Conservation (phyloP, 805 yeast genomes). For the Metschnikowia matae region DNA sequence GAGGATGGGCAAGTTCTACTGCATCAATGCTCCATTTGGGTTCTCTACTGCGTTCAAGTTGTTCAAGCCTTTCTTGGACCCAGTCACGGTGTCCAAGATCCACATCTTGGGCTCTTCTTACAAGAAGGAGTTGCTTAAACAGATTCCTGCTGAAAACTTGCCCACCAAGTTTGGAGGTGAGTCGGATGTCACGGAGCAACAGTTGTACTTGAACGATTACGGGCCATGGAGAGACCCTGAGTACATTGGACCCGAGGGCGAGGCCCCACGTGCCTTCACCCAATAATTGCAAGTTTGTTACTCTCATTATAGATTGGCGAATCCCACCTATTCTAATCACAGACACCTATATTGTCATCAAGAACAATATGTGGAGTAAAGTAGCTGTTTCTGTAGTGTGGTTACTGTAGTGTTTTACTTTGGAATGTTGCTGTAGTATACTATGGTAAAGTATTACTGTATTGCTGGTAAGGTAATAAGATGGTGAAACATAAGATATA, state of each 20-base stretch:
- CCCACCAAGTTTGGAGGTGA: constrained; percentile 89
- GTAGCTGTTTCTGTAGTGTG: background rate
- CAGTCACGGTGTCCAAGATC: constrained; percentile 94
- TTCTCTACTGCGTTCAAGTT: constrained; percentile 89
- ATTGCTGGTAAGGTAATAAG: no score
- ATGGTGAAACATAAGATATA: no score
- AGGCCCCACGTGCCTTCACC: constrained; percentile 57
- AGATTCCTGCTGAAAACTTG: constrained; percentile 89
- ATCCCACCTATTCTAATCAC: no score
- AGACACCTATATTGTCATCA: background rate
- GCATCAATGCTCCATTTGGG: constrained; percentile 96
- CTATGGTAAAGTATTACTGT: no score
- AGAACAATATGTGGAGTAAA: background rate
- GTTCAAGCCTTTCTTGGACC: constrained; percentile 92
- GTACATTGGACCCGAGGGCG: constrained; percentile 93
- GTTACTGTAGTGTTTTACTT: background rate
- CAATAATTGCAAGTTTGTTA: background rate
- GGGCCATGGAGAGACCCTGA: constrained; percentile 97
- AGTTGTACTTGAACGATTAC: constrained; percentile 79
- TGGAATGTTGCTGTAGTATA: background rate
- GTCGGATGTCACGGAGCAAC: constrained; percentile 67
- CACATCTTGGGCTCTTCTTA: constrained; percentile 79
- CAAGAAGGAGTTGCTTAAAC: constrained; percentile 78
- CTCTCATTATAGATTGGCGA: background rate
- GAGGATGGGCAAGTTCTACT: constrained; percentile 96